These are phyloP conservation scores for Aspergillus sp. DNA, from an alignment of 2,329 filamentous ascomycete genomes.

Conservation along the genomic window DNA sequence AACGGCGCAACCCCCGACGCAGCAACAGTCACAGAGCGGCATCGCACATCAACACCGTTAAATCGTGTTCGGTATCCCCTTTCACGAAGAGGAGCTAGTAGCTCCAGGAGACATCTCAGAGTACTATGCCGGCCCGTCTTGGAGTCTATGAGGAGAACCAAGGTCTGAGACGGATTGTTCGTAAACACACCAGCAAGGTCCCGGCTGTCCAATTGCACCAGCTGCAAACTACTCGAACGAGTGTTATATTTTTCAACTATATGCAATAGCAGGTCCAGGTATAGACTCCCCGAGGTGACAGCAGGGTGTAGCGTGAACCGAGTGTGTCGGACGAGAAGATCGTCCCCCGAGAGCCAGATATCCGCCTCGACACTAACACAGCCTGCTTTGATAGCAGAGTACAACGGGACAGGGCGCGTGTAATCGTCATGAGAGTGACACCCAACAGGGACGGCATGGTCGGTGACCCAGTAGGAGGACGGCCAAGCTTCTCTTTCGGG, in stretches of 20 bases:
- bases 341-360: slow-evolving; percentile 64
- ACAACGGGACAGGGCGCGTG: slow-evolving; percentile 66
- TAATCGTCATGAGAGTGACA: slow-evolving; percentile 76
- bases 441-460: slow-evolving; percentile 56
- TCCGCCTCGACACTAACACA: slow-evolving; percentile 71
- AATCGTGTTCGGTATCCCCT: slow-evolving; percentile 51
- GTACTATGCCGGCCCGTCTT: slow-evolving; percentile 59
- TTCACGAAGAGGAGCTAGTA: slow-evolving; percentile 48
- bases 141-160: slow-evolving; percentile 71
- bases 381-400: slow-evolving; percentile 63
- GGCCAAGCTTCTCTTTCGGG: neutral
- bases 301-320: slow-evolving; percentile 57
- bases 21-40: slow-evolving; percentile 53
- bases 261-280: slow-evolving; percentile 66
- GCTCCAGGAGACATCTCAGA: slow-evolving; percentile 35
- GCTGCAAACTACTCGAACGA: slow-evolving; percentile 29
- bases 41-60: slow-evolving; percentile 41
- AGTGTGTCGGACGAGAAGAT: slow-evolving; percentile 69
- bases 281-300: slow-evolving; percentile 65
- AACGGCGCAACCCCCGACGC: slow-evolving; percentile 54
- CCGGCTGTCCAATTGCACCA: slow-evolving; percentile 14
- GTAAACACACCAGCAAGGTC: slow-evolving; percentile 60
- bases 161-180: slow-evolving; percentile 55
- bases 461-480: slow-evolving; percentile 22
- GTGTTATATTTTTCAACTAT: slow-evolving; percentile 60